These are phyloP conservation scores for Solanum medicagineum DNA, from an alignment of 257 asterid genomes.

Conservation along the genomic window DNA sequence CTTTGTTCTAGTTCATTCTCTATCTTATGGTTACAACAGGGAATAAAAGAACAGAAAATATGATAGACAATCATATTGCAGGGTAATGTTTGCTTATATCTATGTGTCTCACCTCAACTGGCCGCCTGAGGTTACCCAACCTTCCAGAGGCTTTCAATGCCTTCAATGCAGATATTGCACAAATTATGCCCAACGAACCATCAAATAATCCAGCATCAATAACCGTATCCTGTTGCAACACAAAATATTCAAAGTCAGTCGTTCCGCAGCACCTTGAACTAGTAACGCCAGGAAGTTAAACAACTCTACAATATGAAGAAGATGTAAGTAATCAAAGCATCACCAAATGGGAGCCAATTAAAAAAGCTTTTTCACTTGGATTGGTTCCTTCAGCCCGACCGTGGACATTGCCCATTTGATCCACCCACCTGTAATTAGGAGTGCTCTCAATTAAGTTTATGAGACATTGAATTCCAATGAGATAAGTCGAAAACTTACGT, in stretches of 20 bases:
- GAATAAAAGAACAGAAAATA: neutral
- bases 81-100: neutral
- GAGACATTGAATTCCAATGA: neutral
- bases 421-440: conserved; percentile 67
- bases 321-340: conserved; percentile 14
- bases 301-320: conserved; percentile 1
- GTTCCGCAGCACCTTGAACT: neutral
- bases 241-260: neutral
- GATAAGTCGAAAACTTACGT: conserved; percentile 37
- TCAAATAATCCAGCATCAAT: conserved; percentile 91
- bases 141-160: conserved; percentile 49
- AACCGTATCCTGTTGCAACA: conserved; percentile 72
- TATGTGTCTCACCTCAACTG: conserved; percentile 68
- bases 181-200: conserved; percentile 77
- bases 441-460: neutral
- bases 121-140: conserved; percentile 52
- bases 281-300: neutral
- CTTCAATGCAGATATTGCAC: conserved; percentile 78
- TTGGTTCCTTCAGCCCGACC: conserved; percentile 74
- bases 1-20: too few relatives aligned
- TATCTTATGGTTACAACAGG: neutral
- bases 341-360: conserved; percentile 98
- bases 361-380: conserved; percentile 73
- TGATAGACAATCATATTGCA: neutral
- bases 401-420: conserved; percentile 93